Percentiles rank a stretch among this genome's conserved stretches.
Conservation (phyloP, 305 asterid genomes). For the Plantago coronopus region DNA sequence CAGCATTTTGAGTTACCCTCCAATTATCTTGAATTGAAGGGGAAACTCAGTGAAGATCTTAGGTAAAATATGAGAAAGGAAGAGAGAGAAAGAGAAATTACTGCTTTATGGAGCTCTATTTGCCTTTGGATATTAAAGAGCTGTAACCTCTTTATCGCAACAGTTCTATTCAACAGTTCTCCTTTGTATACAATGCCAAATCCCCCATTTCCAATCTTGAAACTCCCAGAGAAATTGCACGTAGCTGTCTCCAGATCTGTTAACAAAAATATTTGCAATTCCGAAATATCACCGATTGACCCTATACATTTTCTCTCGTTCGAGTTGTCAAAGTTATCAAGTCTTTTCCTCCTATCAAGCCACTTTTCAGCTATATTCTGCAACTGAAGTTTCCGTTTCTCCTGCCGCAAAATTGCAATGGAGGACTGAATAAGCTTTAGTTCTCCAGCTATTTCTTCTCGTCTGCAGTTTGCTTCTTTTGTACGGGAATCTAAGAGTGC, state of each 20-base stretch:
- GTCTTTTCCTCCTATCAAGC: constrained; percentile 59
- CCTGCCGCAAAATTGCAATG: constrained; percentile 40
- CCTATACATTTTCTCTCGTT: constrained; percentile 19
- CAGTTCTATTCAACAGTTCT: constrained; percentile 55
- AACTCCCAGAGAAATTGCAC: constrained; percentile 67
- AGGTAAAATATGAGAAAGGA: not conserved
- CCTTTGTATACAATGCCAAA: constrained; percentile 72
- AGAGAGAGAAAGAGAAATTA: constrained; percentile 24
- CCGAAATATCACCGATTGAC: constrained; percentile 27
- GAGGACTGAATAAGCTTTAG: constrained; percentile 54
- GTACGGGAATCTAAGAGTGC: constrained; percentile 56
- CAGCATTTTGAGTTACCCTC: not conserved
- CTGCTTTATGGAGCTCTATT: constrained; percentile 53
- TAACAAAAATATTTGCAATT: constrained; percentile 47
- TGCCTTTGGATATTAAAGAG: constrained; percentile 45
- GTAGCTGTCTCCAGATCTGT: constrained; percentile 72
- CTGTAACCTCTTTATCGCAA: constrained; percentile 68
- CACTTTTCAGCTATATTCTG: constrained; percentile 50
- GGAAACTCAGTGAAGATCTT: not conserved
- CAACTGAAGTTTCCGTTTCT: constrained; percentile 51
- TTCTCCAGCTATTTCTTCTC: constrained; percentile 54
- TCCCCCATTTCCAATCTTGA: constrained; percentile 69
- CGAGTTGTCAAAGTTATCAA: constrained; percentile 24
- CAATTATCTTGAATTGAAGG: not conserved
- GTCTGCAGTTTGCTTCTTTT: constrained; percentile 51